Evolutionary conservation across 2,329 filamentous ascomycete genomes (phyloP).

Genomic region (Emergomyces pasteurianus): DNA sequence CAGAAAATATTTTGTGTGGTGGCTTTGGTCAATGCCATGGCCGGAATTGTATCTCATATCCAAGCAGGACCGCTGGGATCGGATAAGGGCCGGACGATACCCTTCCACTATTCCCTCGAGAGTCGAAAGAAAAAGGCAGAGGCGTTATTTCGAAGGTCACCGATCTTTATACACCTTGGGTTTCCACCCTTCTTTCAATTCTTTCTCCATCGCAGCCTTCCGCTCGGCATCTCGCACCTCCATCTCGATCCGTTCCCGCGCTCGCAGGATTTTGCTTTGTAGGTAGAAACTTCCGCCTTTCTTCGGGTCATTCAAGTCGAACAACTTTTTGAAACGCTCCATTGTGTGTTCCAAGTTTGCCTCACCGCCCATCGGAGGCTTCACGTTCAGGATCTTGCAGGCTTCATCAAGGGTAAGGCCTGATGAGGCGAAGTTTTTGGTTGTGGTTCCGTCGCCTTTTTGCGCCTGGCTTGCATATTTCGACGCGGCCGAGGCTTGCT

Average conservation of each 20-base stretch:
- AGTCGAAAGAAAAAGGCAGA: neutral
- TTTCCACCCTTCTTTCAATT: constrained; percentile 77
- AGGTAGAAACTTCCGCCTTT: constrained; percentile 97
- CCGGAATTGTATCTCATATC: neutral
- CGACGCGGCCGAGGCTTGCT: constrained; percentile 79
- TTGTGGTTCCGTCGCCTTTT: constrained; percentile 33
- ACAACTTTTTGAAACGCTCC: constrained; percentile 84
- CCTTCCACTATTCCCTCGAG: neutral
- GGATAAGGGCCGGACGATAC: neutral
- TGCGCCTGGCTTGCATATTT: constrained; percentile 62
- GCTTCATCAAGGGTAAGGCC: constrained; percentile 92
- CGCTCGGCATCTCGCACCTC: constrained; percentile 65
- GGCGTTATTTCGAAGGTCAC: constrained; percentile 26
- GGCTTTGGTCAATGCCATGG: neutral
- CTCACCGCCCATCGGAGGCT: constrained; percentile 67
- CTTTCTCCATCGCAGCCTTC: constrained; percentile 61
- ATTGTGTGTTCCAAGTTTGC: constrained; percentile 68
- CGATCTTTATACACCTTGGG: constrained; percentile 89
- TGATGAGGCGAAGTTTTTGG: constrained; percentile 47
- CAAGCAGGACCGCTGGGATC: neutral
- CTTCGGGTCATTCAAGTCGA: constrained; percentile 86
- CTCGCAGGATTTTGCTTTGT: constrained; percentile 89
- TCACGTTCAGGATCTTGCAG: constrained; percentile 93
- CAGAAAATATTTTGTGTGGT: neutral
- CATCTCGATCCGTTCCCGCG: constrained; percentile 81